phyloP scores from a whole-genome alignment of 192 early-diverging fungal species.

The Cetraspora pellucida region DNA sequence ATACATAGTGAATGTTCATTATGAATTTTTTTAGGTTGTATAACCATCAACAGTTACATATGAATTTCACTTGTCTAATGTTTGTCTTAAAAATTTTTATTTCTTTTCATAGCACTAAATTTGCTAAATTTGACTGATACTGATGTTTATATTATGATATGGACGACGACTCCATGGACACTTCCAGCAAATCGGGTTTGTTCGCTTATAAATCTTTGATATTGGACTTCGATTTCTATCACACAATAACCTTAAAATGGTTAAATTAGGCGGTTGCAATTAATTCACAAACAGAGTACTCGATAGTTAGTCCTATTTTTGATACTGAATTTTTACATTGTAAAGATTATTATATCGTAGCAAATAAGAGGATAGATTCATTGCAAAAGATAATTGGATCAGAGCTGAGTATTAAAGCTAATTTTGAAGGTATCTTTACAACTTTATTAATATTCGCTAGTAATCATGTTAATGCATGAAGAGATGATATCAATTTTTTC shows the following conservation, averaged over 20 bases:
- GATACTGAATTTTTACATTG: neutral
- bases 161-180: constrained; percentile 86
- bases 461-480: neutral
- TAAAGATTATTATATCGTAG: constrained; percentile 45
- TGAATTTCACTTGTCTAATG: no score
- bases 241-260: neutral
- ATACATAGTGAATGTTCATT: neutral
- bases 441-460: neutral
- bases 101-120: constrained; percentile 9
- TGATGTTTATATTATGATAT: constrained; percentile 56
- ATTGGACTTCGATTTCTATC: neutral
- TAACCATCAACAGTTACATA: no score
- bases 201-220: neutral
- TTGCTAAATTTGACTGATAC: constrained; percentile 28
- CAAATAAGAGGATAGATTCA: constrained; percentile 47
- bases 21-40: no score
- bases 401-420: neutral
- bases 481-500: constrained; percentile 1
- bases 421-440: constrained; percentile 7
- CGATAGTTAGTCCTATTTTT: constrained; percentile 41
- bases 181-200: constrained; percentile 68
- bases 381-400: constrained; percentile 20
- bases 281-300: constrained; percentile 65
- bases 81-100: neutral
- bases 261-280: constrained; percentile 61